Conservation (phyloP, 1,284 basidiomycete species). For the Hemileia vastatrix region DNA sequence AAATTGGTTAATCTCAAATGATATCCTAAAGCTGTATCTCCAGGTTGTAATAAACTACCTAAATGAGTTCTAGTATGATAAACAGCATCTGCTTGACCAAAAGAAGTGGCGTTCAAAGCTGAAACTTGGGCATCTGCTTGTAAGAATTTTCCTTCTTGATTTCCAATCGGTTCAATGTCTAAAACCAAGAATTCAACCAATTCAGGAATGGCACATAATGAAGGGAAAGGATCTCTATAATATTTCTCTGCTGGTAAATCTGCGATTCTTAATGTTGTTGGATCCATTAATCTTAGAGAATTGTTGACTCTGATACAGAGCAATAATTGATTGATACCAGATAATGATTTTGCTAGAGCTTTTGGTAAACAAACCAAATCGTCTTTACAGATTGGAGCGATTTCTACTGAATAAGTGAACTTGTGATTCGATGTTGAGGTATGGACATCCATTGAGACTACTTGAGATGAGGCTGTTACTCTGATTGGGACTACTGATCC, state of each 20-base stretch:
- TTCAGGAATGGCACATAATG: constrained; percentile 38
- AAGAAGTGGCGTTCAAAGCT: no score
- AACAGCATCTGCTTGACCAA: constrained; percentile 42
- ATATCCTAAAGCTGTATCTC: constrained; percentile 42
- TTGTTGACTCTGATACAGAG: constrained; percentile 40
- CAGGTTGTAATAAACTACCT: constrained; percentile 38
- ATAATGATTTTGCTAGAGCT: constrained; percentile 34
- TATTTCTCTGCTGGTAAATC: constrained; percentile 41
- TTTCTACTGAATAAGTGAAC: constrained; percentile 43
- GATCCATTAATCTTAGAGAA: constrained; percentile 39
- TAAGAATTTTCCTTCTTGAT: constrained; percentile 28
- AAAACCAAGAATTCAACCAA: constrained; percentile 43
- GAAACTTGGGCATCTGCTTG: constrained; percentile 42
- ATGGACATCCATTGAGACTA: constrained; percentile 42
- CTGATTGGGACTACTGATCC: constrained; percentile 40
- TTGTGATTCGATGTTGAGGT: constrained; percentile 43
- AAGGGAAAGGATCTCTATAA: constrained; percentile 37
- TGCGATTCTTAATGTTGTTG: constrained; percentile 37
- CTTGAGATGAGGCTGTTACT: constrained; percentile 35
- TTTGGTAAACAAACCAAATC: constrained; percentile 40
- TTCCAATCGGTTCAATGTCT: constrained; percentile 38
- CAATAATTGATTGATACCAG: constrained; percentile 39
- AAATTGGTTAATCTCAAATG: constrained; percentile 40
- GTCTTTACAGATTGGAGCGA: constrained; percentile 43
- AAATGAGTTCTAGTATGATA: constrained; percentile 42